phyloP scores from a whole-genome alignment of 2,329 filamentous ascomycete genomes.

The Blastomyces emzantsi region DNA sequence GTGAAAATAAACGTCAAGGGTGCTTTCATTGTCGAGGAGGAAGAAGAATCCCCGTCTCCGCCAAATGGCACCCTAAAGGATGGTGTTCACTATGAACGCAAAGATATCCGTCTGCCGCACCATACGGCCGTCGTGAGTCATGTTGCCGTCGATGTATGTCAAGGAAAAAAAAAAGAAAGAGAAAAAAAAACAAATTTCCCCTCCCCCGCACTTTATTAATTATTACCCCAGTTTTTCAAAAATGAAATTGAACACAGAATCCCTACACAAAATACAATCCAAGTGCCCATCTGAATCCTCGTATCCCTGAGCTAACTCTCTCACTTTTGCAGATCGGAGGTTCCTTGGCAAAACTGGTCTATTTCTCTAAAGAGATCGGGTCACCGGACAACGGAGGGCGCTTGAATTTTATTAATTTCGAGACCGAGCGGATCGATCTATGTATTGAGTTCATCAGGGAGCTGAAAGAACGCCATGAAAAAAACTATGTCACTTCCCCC shows the following conservation, averaged over 20 bases:
- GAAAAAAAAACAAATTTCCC: neutral
- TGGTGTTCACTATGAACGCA: slow-evolving; percentile 62
- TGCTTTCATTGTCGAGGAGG: slow-evolving; percentile 90
- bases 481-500: slow-evolving; percentile 57
- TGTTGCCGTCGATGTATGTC: slow-evolving; percentile 82
- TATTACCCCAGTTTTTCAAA: too few relatives aligned
- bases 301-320: neutral
- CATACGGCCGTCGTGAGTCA: slow-evolving; percentile 94
- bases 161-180: too few relatives aligned
- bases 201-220: neutral
- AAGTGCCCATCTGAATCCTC: neutral
- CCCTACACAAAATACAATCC: neutral
- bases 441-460: slow-evolving; percentile 87
- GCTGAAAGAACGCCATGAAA: slow-evolving; percentile 71
- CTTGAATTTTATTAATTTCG: slow-evolving; percentile 91
- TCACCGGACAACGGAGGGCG: slow-evolving; percentile 75
- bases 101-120: slow-evolving; percentile 92
- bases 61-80: slow-evolving; percentile 37
- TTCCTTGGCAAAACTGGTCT: slow-evolving; percentile 91
- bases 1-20: slow-evolving; percentile 96
- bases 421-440: slow-evolving; percentile 87
- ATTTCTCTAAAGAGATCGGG: slow-evolving; percentile 83
- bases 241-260: neutral
- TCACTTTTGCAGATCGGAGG: slow-evolving; percentile 68
- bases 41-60: slow-evolving; percentile 41